Evolutionary conservation across 2,329 filamentous ascomycete genomes (phyloP).

Genomic region (Trichoderma koningii): DNA sequence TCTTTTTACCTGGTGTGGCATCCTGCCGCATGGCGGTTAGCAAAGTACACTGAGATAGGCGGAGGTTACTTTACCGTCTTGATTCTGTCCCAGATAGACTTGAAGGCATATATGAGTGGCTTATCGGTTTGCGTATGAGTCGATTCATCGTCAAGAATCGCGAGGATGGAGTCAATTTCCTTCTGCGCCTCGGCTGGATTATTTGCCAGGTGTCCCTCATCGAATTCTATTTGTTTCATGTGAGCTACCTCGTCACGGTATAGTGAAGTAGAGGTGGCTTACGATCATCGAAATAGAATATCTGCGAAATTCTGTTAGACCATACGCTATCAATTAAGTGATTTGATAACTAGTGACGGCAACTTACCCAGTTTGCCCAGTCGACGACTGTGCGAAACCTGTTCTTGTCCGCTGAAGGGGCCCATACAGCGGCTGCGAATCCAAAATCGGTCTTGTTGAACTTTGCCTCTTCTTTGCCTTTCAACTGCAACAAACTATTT

Average conservation of each 20-base stretch:
- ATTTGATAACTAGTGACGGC: fast-evolving
- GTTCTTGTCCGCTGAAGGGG: background rate
- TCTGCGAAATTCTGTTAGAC: background rate
- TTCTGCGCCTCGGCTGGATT: background rate
- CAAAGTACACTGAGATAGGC: background rate
- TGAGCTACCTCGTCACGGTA: background rate
- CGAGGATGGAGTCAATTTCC: background rate
- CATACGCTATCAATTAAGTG: no score
- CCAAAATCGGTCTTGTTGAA: slow-evolving; percentile 2
- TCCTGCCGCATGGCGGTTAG: background rate
- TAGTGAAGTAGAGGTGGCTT: background rate
- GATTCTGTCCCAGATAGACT: background rate
- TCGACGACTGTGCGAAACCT: background rate
- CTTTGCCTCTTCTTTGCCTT: background rate
- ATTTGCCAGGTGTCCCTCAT: background rate
- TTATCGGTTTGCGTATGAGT: background rate
- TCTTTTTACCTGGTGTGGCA: background rate
- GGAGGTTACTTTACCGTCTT: background rate
- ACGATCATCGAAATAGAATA: slow-evolving; percentile 4
- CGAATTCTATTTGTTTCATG: background rate
- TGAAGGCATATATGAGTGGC: background rate
- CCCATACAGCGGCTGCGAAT: background rate
- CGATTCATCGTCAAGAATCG: background rate
- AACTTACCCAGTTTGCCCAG: background rate
- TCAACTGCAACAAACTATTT: background rate